phyloP scores from a whole-genome alignment of 2,329 filamentous ascomycete species.

The Chrysoporthe cubensis region DNA sequence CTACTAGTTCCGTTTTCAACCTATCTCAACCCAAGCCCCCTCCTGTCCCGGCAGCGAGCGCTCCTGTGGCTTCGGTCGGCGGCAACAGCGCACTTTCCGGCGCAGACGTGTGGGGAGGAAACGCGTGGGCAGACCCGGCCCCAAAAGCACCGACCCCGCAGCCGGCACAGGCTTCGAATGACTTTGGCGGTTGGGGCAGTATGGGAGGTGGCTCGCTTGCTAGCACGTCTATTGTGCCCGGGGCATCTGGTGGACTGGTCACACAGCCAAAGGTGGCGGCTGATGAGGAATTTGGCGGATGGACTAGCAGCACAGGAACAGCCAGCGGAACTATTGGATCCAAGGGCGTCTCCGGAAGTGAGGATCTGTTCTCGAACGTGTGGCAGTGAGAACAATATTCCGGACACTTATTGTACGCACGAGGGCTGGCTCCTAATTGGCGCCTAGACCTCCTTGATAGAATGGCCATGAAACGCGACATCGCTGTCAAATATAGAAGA shows the following conservation, averaged over 20 bases:
- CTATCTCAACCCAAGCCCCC: slow-evolving; percentile 62
- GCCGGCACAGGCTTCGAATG: slow-evolving; percentile 50
- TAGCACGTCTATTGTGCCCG: slow-evolving; percentile 63
- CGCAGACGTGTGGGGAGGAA: slow-evolving; percentile 82
- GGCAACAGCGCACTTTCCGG: slow-evolving; percentile 39
- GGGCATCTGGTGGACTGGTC: slow-evolving; percentile 67
- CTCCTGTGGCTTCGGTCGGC: slow-evolving; percentile 42
- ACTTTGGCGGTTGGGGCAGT: slow-evolving; percentile 62
- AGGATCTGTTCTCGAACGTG: slow-evolving; percentile 94
- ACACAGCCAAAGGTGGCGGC: slow-evolving; percentile 72
- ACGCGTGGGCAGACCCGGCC: slow-evolving; percentile 77
- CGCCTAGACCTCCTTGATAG: not conserved
- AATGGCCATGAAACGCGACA: not conserved
- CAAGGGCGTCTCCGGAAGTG: slow-evolving; percentile 65
- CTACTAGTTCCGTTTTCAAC: slow-evolving; percentile 77
- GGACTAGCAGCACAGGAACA: slow-evolving; percentile 73
- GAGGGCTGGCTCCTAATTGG: not conserved
- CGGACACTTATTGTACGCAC: not conserved
- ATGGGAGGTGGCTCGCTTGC: slow-evolving; percentile 48
- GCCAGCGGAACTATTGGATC: slow-evolving; percentile 39
- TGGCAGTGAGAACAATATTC: slow-evolving; percentile 67
- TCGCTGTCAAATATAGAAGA: not conserved
- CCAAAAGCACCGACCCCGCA: slow-evolving; percentile 49
- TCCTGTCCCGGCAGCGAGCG: slow-evolving; percentile 44
- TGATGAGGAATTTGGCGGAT: slow-evolving; percentile 96